Evolutionary conservation across 139 green algal species (phyloP), one percentile per base, ranked within the genome.

Genomic region (Tetraselmis chui): DNA sequence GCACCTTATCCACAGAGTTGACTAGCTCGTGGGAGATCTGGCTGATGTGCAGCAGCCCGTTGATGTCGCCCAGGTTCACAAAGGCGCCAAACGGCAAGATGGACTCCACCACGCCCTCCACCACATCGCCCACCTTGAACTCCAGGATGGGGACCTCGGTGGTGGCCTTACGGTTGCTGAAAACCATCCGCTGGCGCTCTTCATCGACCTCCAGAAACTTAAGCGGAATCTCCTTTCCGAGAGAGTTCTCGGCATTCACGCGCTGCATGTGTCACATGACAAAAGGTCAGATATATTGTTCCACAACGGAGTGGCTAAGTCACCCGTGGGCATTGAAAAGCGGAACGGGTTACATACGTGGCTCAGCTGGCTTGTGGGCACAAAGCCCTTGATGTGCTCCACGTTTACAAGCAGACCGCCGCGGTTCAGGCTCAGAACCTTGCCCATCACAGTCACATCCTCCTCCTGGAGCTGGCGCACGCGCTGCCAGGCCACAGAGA

Each of bases 1-100:
- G 83, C 30, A 98, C 93, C 30, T 96, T 95, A 59, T 98, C 94
- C 79, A 99, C 91, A 81, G 92, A 93, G 25, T 90, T 89, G 81
- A 99, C 91, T 79, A 93, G 91, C 79, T 98, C 95, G 83, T 97
- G 90, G 27, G 88, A 95, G 89, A 99, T 97, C 89, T 99, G 96
- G 83, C 88, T 96, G 83, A 99, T 96, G 87, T 99, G 97, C 85
- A 99, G 90, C 87, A 99, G 91, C 32, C 96, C 97, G 29, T 88
- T 94, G 75, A 95, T 81, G 26, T 80, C 59, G 78, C 95, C 97
- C 59, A 99, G 86, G 79, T 99, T 95, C 2, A 99, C 84, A 77
- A 99, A 99, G 22, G 96, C 97, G 79, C 97, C 97, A 85, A 98
- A 99, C 2, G 93, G 93, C 90, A 97, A 96, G 22, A 99, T 90